These are phyloP conservation scores for Clohesyomyces aquaticus DNA, from an alignment of 495 filamentous ascomycete genomes.

Conservation along the genomic window DNA sequence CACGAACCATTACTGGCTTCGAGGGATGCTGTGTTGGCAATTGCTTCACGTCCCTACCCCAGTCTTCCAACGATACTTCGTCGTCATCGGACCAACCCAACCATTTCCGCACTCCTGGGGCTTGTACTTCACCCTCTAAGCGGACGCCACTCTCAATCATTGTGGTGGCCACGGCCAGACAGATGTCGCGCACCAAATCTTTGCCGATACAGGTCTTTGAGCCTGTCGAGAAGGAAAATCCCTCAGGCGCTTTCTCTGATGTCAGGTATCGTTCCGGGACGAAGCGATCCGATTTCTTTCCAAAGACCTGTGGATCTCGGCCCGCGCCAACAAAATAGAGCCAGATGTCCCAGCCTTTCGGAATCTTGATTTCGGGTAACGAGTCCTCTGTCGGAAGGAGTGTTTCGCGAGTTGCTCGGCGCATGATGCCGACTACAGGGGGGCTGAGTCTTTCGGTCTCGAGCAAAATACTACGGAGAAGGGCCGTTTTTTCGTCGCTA, in stretches of 20 bases:
- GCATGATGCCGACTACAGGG: not conserved
- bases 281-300: not conserved
- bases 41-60: not conserved
- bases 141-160: not conserved
- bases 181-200: not conserved
- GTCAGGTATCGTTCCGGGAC: not conserved
- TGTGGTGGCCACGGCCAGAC: not conserved
- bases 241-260: not conserved
- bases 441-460: constrained; percentile 1
- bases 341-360: not conserved
- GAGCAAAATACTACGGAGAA: not conserved
- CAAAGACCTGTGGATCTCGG: not conserved
- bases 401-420: not conserved
- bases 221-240: not conserved
- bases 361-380: not conserved
- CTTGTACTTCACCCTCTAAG: not conserved
- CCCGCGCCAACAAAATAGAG: not conserved
- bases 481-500: not conserved
- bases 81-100: not conserved
- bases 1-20: not conserved
- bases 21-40: not conserved
- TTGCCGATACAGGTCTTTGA: not conserved
- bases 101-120: constrained; percentile 1
- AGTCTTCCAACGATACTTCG: not conserved
- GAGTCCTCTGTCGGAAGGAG: not conserved